A percentile compares a stretch with the other conserved stretches of the same genome.
Conservation (phyloP, 331 rosid species). For the Phaseolus coccineus region DNA sequence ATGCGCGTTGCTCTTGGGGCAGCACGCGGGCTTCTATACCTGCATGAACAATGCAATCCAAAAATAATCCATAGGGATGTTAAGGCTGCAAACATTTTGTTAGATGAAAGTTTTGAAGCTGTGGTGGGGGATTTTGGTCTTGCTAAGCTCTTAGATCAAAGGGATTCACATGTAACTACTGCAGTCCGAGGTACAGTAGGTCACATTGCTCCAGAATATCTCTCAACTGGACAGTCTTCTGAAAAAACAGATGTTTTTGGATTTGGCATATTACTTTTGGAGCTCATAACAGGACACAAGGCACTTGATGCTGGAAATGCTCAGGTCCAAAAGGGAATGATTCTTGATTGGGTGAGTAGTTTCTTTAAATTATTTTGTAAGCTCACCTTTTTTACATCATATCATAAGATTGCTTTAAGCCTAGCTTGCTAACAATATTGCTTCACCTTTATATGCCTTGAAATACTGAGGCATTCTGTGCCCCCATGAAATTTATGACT, state of each 20-base stretch:
- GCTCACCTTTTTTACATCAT: not conserved
- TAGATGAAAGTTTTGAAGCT: constrained; percentile 92
- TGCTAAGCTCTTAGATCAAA: constrained; percentile 91
- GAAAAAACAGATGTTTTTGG: constrained; percentile 97
- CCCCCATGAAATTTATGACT: constrained; percentile 14
- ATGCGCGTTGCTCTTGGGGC: constrained; percentile 78
- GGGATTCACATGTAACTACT: constrained; percentile 97
- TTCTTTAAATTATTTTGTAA: constrained; percentile 12
- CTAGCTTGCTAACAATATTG: not conserved
- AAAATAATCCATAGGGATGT: constrained; percentile 97
- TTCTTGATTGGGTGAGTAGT: constrained; percentile 84
- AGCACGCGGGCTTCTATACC: constrained; percentile 93
- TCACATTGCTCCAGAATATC: constrained; percentile 95
- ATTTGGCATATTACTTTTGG: constrained; percentile 90
- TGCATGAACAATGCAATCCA: constrained; percentile 94
- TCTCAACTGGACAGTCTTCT: constrained; percentile 96
- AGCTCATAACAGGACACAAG: constrained; percentile 90
- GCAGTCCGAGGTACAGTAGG: constrained; percentile 97
- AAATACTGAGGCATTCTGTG: constrained; percentile 17
- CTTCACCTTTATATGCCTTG: constrained; percentile 10
- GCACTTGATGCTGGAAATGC: constrained; percentile 91
- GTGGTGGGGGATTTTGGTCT: constrained; percentile 99
- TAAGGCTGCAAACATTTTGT: constrained; percentile 94
- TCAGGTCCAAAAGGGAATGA: constrained; percentile 94
- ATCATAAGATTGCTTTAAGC: too few relatives aligned